phyloP scores from a whole-genome alignment of 352 stramenopile species.

The Aphanomyces invadans region DNA sequence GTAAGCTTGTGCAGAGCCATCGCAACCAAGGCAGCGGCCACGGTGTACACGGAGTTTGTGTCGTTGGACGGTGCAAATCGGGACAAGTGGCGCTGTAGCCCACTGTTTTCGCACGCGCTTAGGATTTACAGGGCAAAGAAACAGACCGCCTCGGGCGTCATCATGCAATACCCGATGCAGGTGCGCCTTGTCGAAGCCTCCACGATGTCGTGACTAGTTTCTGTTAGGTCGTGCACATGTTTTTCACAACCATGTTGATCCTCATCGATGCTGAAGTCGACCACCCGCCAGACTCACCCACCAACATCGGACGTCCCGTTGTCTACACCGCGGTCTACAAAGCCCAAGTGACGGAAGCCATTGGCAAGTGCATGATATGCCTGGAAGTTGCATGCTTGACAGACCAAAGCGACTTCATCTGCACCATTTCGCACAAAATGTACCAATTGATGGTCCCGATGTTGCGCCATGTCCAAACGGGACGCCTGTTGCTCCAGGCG shows the following conservation, averaged over 20 bases:
- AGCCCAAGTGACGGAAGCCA: conserved; percentile 38
- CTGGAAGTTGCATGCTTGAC: conserved; percentile 53
- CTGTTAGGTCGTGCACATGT: conserved; percentile 34
- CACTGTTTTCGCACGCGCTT: conserved; percentile 57
- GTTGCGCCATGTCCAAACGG: conserved; percentile 43
- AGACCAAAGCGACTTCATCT: conserved; percentile 43
- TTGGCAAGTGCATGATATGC: conserved; percentile 42
- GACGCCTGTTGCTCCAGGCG: conserved; percentile 38
- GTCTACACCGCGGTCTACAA: conserved; percentile 22
- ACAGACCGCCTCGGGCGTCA: conserved; percentile 20
- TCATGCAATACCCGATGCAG: conserved; percentile 44
- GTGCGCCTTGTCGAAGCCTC: conserved; percentile 19
- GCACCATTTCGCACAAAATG: conserved; percentile 50
- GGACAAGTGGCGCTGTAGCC: conserved; percentile 43
- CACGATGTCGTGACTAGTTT: too few species aligned
- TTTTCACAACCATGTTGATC: conserved; percentile 45
- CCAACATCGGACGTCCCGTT: background rate
- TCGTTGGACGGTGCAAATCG: conserved; percentile 30
- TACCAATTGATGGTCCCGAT: conserved; percentile 59
- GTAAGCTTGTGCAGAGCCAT: background rate
- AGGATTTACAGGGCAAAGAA: conserved; percentile 16
- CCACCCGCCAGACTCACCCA: background rate
- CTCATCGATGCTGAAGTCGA: conserved; percentile 45
- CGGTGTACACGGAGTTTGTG: conserved; percentile 44
- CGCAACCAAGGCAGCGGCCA: conserved; percentile 35